phyloP scores from a whole-genome alignment of 305 asterid species.

The Fraxinus angustifolia region DNA sequence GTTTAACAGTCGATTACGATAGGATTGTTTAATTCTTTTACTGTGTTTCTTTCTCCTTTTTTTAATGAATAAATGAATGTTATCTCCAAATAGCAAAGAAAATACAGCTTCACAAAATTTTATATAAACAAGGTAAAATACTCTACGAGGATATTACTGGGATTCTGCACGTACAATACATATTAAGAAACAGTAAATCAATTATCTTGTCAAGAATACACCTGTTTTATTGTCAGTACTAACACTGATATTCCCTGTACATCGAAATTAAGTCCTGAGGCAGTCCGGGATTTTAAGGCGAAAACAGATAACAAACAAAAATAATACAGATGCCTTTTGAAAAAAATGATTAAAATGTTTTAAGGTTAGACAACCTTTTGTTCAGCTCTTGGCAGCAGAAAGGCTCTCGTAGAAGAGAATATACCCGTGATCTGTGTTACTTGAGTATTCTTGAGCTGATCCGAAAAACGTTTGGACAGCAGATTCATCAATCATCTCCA shows the following conservation, averaged over 20 bases:
- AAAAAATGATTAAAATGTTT: neutral
- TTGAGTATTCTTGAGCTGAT: constrained; percentile 77
- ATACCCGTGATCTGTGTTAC: constrained; percentile 82
- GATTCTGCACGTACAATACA: neutral
- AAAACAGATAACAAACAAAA: neutral
- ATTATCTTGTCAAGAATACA: neutral
- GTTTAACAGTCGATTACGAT: too few relatives aligned
- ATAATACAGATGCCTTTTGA: neutral
- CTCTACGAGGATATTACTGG: neutral
- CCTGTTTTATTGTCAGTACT: constrained; percentile 23
- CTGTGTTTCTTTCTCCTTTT: too few relatives aligned
- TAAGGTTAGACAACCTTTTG: constrained; percentile 19
- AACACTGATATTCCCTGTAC: constrained; percentile 27
- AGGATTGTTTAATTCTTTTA: too few relatives aligned
- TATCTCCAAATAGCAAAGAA: too few relatives aligned
- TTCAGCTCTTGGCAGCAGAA: constrained; percentile 35
- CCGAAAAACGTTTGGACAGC: constrained; percentile 76
- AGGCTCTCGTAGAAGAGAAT: constrained; percentile 75
- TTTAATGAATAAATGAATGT: too few relatives aligned
- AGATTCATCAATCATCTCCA: constrained; percentile 77
- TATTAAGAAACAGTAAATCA: neutral
- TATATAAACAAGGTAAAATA: neutral
- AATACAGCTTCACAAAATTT: neutral
- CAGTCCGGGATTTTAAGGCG: constrained; percentile 19
- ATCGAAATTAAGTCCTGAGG: constrained; percentile 25